A percentile compares a stretch with the other conserved stretches of the same genome.
phyloP scores from a whole-genome alignment of 192 early-diverging fungal species.

The Coemansia sp. region DNA sequence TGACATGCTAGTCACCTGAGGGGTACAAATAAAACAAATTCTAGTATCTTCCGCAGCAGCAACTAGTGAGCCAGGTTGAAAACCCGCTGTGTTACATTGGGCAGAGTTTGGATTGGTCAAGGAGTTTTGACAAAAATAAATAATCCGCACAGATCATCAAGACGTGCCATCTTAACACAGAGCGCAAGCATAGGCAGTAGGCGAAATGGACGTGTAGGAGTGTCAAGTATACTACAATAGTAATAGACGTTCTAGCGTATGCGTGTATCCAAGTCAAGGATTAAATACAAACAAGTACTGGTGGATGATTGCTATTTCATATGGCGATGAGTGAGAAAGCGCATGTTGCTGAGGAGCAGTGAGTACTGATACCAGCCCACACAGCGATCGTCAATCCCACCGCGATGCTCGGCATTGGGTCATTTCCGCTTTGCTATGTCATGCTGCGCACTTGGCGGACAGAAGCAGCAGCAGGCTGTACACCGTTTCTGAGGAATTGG shows the following conservation, averaged over 20 bases:
- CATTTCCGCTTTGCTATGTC: neutral
- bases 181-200: neutral
- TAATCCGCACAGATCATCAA: neutral
- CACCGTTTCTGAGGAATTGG: neutral
- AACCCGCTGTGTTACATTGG: neutral
- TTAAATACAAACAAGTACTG: neutral
- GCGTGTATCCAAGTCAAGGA: neutral
- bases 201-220: neutral
- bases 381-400: conserved; percentile 5
- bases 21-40: neutral
- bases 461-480: neutral
- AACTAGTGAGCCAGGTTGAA: neutral
- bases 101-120: neutral
- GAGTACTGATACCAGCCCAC: neutral
- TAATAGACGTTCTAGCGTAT: neutral
- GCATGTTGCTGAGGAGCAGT: neutral
- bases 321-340: neutral
- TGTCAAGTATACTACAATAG: neutral
- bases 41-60: neutral
- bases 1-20: neutral
- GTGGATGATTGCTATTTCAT: neutral
- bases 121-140: neutral
- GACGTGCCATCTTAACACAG: neutral
- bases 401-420: neutral
- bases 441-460: neutral